Evolutionary conservation across 257 asterid genomes (phyloP), one percentile per base, ranked within the genome.

Genomic region (Primulina tabacum): DNA sequence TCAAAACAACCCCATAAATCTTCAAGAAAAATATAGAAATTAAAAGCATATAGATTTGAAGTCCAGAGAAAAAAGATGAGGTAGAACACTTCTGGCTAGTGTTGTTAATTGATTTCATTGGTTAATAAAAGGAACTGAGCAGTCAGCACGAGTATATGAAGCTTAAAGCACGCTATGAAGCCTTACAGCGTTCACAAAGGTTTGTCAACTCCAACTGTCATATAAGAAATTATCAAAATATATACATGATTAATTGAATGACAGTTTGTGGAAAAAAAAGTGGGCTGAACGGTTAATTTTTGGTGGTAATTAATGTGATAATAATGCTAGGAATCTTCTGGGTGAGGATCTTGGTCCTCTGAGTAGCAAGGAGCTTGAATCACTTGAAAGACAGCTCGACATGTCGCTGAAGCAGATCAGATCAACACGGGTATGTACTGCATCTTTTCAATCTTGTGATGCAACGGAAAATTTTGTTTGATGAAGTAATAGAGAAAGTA

Each of bases 81-180:
- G 2, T 21, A 9, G 52, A 20, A 9, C 4, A 5, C 16, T 20
- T 58, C 38, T 16, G 16, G 65, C 35, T 52, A 16, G 21, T 16
- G 16, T 24, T n/a, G n/a, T 21, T 72, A 16, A 17, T 29, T 28
- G 7, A 9, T 30, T 28, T 24, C 18, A 30, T 58, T 4, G 65
- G 18, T 16, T 68, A 56, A 65, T 52, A 47, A 56, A 24, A 94
- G 99, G 99, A 94, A 76, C 75, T 94, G 81, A 94, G 99, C 61
- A 94, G 98, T 79, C 99, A 94, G 87, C 99, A 94, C 78, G 99
- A 94, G 74, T 94, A 94, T 73, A 64, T 94, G 89, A 94, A 88
- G 84, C 97, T 94, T 20, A 94, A 94, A 79, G 97, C 87, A 24
- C 96, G 97, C 66, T 94, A 91, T 28, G 99, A 94, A 79, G 95